phyloP scores from a whole-genome alignment of 2,329 filamentous ascomycete genomes.

The Dryadomyces quercus-mongolicae region DNA sequence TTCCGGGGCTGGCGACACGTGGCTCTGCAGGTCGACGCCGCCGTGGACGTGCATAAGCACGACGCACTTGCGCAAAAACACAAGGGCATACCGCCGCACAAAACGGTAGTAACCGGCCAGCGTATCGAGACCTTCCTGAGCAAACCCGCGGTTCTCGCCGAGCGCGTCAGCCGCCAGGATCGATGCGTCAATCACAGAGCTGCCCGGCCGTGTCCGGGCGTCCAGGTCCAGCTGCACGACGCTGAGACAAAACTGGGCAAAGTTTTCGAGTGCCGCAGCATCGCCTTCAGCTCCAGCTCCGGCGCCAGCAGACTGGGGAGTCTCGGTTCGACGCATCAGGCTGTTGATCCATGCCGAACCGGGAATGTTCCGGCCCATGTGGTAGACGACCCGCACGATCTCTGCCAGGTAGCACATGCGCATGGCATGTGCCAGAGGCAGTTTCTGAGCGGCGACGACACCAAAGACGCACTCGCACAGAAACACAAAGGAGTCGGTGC shows the following conservation, averaged over 20 bases:
- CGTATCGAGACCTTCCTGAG: constrained; percentile 41
- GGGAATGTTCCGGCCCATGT: constrained; percentile 43
- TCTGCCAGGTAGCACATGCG: constrained; percentile 84
- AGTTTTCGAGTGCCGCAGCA: constrained; percentile 37
- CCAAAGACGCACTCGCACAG: constrained; percentile 67
- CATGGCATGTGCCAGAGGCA: constrained; percentile 69
- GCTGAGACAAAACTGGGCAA: constrained; percentile 41
- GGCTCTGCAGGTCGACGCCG: constrained; percentile 73
- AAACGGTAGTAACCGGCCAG: constrained; percentile 45
- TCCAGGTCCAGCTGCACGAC: constrained; percentile 33
- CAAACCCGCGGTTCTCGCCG: constrained; percentile 34
- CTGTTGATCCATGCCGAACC: constrained; percentile 34
- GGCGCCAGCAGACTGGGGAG: too few species aligned
- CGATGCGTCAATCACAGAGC: constrained; percentile 16
- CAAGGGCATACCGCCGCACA: constrained; percentile 73
- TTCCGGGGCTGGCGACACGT: constrained; percentile 49
- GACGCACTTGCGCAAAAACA: constrained; percentile 74
- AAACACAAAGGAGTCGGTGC: constrained; percentile 66
- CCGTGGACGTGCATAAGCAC: constrained; percentile 80
- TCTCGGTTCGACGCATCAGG: constrained; percentile 20
- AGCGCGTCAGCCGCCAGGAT: constrained; percentile 18
- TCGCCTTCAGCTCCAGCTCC: too few species aligned
- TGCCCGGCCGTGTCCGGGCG: constrained; percentile 13
- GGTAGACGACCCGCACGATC: constrained; percentile 66
- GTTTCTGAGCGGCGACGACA: constrained; percentile 51